These are phyloP conservation scores for Suillus sp. DNA, from an alignment of 768 basidiomycete species.

Conservation along the genomic window DNA sequence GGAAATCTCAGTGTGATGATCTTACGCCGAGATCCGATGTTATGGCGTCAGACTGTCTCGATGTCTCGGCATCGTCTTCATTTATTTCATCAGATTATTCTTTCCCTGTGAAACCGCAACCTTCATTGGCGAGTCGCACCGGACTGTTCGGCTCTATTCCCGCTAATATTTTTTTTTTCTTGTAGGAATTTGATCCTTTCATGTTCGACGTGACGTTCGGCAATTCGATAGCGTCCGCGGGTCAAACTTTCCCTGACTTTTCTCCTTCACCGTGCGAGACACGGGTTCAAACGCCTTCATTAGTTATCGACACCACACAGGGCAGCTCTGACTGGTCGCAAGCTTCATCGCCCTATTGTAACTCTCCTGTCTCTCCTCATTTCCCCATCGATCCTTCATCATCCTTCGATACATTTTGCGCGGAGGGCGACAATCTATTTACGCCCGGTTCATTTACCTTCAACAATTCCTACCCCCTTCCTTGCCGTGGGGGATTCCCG, in stretches of 20 bases:
- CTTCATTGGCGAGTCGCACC: conserved; percentile 48
- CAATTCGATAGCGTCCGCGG: conserved; percentile 29
- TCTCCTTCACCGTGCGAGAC: conserved; percentile 20
- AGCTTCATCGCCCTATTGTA: conserved; percentile 45
- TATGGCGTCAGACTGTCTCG: conserved; percentile 28
- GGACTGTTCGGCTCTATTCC: conserved; percentile 7
- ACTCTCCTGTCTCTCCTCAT: conserved; percentile 46
- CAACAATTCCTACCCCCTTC: conserved; percentile 15
- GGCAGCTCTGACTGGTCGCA: conserved; percentile 41
- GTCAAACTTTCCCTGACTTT: conserved; percentile 23
- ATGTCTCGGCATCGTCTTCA: conserved; percentile 36
- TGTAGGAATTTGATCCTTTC: conserved; percentile 34
- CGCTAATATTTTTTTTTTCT: conserved; percentile 7
- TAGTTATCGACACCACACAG: conserved; percentile 46
- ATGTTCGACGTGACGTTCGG: conserved; percentile 32
- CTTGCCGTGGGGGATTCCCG: conserved; percentile 25
- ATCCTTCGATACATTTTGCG: conserved; percentile 22
- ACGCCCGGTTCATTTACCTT: conserved; percentile 22
- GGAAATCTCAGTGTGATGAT: conserved; percentile 12
- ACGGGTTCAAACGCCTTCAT: conserved; percentile 32
- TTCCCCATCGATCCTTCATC: conserved; percentile 34
- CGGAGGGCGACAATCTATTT: conserved; percentile 28
- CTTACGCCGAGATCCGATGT: conserved; percentile 9
- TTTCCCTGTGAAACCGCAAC: conserved; percentile 42
- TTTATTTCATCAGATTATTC: conserved; percentile 34